Evolutionary conservation across 306 rosid genomes (phyloP), one percentile per base, ranked within the genome.

Genomic region (Fragaria vesca): DNA sequence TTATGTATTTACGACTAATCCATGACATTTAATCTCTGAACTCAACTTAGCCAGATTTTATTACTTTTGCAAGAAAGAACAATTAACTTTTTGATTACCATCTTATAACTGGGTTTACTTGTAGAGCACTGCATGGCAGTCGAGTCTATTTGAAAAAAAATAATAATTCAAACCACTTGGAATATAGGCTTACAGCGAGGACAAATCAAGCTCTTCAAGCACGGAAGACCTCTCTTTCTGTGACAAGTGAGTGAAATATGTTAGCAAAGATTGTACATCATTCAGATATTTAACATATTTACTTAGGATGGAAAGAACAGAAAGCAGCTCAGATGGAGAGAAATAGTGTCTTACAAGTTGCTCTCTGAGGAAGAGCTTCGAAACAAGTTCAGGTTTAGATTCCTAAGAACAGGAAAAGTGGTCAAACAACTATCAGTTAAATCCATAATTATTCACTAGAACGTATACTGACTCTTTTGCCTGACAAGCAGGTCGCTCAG

Each of bases 331-430:
- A 75, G 76, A 81, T 69, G 81, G 47, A 71, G 62, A 55, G 42
- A 72, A 5, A 72, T 79, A 45, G 72, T 24, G 52, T 75, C 94
- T 89, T 83, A 94, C 98, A 66, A 75, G 76, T 77, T 80, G 73
- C 79, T 83, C 73, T 55, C 73, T 13, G 73, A 75, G 26, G 63
- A 86, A 66, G 90, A 90, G 88, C 93, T 86, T 80, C 79, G 85
- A 47, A 87, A 92, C 90, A 94, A 79, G 81, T 94, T 94, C 70
- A 90, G 71, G 74, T 94, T 83, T 78, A 94, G 81, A 80, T 94
- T 92, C 91, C 98, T 92, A 75, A 73, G 71, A 20, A 28, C 68
- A 54, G 67, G 78, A 69, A 69, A 86, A 72, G 71, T 79, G 38
- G 52, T 55, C 51, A 79, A 67, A 81, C 65, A 76, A 46, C 20